Percentiles rank a stretch among this genome's conserved stretches.
Evolutionary conservation across 2,329 filamentous ascomycete species (phyloP).

Genomic region (Paecilomyces formosus): DNA sequence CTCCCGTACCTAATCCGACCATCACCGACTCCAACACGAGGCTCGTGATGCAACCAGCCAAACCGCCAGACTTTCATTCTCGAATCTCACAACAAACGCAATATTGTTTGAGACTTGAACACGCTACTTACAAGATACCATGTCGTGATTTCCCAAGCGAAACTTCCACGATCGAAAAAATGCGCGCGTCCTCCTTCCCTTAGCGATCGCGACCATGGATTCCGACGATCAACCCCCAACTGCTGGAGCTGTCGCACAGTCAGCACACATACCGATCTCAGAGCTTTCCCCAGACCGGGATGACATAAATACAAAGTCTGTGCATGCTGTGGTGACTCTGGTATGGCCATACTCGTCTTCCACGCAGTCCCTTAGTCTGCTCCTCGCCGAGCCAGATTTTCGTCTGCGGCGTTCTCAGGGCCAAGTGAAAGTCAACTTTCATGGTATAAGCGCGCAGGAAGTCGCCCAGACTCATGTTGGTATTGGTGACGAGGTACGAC

Average conservation of each 20-base stretch:
- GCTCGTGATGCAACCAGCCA: neutral
- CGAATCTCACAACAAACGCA: constrained; percentile 2
- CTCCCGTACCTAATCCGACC: neutral
- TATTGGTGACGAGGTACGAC: constrained; percentile 67
- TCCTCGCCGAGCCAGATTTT: constrained; percentile 79
- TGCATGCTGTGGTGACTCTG: constrained; percentile 71
- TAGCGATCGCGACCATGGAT: constrained; percentile 21
- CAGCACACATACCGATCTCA: constrained; percentile 30
- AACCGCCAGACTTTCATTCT: constrained; percentile 10
- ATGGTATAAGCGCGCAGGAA: constrained; percentile 60
- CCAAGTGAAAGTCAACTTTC: constrained; percentile 72
- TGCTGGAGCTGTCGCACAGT: constrained; percentile 13
- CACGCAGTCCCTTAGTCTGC: constrained; percentile 64
- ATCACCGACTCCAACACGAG: neutral
- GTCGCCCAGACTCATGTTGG: constrained; percentile 61
- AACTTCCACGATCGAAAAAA: neutral
- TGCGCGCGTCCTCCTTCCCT: neutral
- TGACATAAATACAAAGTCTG: constrained; percentile 16
- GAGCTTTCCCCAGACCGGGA: constrained; percentile 31
- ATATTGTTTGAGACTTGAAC: neutral
- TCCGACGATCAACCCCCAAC: constrained; percentile 14
- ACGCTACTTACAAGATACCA: neutral
- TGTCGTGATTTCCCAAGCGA: neutral
- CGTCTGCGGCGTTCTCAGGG: constrained; percentile 68
- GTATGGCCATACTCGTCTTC: constrained; percentile 88